Evolutionary conservation across 352 stramenopile genomes (phyloP).

Genomic region (Globisporangium uncinulatum): DNA sequence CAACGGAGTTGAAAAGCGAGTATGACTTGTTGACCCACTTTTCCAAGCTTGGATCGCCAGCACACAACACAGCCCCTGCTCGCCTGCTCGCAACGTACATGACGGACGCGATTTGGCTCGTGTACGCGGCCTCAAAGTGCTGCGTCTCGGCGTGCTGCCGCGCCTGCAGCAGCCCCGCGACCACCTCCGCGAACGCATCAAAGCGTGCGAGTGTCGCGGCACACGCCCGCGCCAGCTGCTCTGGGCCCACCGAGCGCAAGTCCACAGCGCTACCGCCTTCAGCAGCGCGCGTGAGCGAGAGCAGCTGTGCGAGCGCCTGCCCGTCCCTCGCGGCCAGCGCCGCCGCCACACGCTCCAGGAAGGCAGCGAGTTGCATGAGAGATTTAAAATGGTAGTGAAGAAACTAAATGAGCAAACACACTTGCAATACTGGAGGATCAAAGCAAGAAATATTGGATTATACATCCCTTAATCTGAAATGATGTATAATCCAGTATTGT

Average conservation of each 20-base stretch:
- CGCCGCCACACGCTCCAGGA: constrained; percentile 51
- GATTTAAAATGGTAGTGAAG: no score
- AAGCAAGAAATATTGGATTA: no score
- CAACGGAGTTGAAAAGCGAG: not conserved
- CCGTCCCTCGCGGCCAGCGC: constrained; percentile 49
- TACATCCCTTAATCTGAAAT: no score
- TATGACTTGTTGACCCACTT: not conserved
- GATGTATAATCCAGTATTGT: no score
- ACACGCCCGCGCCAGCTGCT: constrained; percentile 50
- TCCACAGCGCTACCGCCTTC: constrained; percentile 18
- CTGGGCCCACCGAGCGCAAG: constrained; percentile 33
- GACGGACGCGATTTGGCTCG: constrained; percentile 58
- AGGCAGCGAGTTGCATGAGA: constrained; percentile 53
- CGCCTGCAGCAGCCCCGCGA: constrained; percentile 53
- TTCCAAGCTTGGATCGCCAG: not conserved
- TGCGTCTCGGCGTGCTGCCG: constrained; percentile 46
- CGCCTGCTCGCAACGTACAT: constrained; percentile 28
- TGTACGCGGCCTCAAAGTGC: constrained; percentile 53
- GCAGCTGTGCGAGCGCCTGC: constrained; percentile 39
- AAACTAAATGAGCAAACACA: no score
- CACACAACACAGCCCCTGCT: not conserved
- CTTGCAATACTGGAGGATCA: no score
- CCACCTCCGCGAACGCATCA: constrained; percentile 47
- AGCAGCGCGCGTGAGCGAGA: constrained; percentile 30
- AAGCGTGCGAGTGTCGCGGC: constrained; percentile 54